phyloP scores from a whole-genome alignment of 352 stramenopile species.

The Globisporangium solare region DNA sequence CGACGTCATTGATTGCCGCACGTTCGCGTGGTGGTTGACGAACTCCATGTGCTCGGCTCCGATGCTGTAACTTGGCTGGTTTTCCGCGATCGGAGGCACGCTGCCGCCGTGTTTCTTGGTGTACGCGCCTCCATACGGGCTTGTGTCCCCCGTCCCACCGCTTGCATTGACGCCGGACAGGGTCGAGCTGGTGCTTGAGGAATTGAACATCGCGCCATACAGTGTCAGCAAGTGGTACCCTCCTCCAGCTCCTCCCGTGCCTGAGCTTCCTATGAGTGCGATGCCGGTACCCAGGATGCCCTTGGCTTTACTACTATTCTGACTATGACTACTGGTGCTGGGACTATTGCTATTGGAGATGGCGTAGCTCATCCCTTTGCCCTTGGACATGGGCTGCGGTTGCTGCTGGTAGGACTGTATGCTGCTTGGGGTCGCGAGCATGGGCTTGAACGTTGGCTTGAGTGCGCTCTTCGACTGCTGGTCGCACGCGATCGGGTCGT shows the following conservation, averaged over 20 bases:
- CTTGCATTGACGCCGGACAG: not conserved
- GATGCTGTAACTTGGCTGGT: slow-evolving; percentile 16
- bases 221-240: slow-evolving; percentile 14
- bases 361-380: slow-evolving; percentile 3
- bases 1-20: slow-evolving; percentile 49
- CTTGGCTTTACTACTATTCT: no score
- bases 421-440: slow-evolving; percentile 8
- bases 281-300: no score
- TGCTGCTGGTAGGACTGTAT: not conserved
- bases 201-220: slow-evolving; percentile 6
- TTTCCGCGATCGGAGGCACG: slow-evolving; percentile 32
- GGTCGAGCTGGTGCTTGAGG: slow-evolving; percentile 1
- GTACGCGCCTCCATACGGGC: slow-evolving; percentile 11
- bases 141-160: slow-evolving; percentile 6
- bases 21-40: slow-evolving; percentile 28
- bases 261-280: no score
- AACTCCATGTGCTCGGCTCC: slow-evolving; percentile 34
- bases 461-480: slow-evolving; percentile 6
- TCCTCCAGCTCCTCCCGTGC: not conserved
- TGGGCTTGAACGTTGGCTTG: slow-evolving; percentile 27
- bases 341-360: no score
- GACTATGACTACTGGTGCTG: not conserved
- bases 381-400: not conserved
- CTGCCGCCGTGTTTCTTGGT: slow-evolving; percentile 15
- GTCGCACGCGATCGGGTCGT: slow-evolving; percentile 10